These are phyloP conservation scores for Penicillium sp. DNA, from an alignment of 2,329 filamentous ascomycete genomes.

Conservation along the genomic window DNA sequence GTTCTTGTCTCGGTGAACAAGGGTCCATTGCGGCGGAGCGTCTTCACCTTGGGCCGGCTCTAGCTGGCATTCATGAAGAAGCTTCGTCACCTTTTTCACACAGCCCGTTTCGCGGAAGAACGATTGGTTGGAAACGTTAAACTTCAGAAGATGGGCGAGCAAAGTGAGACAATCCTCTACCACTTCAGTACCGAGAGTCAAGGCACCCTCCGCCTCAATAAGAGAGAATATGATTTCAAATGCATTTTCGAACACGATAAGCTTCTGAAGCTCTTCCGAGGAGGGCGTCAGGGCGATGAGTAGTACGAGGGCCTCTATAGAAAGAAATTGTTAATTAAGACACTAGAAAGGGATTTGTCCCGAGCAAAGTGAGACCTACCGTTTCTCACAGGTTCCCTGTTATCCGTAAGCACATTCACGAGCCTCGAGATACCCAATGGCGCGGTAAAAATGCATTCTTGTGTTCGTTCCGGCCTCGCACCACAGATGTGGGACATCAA, in stretches of 20 bases:
- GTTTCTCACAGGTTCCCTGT: constrained; percentile 82
- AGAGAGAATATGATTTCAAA: constrained; percentile 85
- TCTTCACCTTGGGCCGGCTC: constrained; percentile 49
- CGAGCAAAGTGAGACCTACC: constrained; percentile 42
- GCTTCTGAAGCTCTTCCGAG: constrained; percentile 86
- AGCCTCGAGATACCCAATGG: constrained; percentile 85
- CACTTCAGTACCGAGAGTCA: constrained; percentile 78
- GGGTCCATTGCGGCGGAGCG: constrained; percentile 71
- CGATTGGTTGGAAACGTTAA: constrained; percentile 90
- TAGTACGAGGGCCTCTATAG: constrained; percentile 73
- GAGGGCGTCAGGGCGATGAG: constrained; percentile 85
- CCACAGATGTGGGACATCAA: constrained; percentile 82
- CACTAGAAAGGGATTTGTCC: constrained; percentile 11
- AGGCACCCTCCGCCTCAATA: constrained; percentile 76
- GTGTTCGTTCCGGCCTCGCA: constrained; percentile 84
- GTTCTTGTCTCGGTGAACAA: constrained; percentile 81
- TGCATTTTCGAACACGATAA: constrained; percentile 92
- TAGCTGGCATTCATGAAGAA: constrained; percentile 63
- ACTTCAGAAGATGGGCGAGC: constrained; percentile 80
- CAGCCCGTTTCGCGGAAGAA: constrained; percentile 90
- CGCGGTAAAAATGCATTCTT: constrained; percentile 90
- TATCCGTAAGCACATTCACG: constrained; percentile 80
- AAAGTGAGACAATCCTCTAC: constrained; percentile 93
- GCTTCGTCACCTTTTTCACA: constrained; percentile 68
- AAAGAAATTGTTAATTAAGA: constrained; percentile 10